Base-by-base conservation (phyloP, 2,329 filamentous ascomycete genomes). In the Sporothrix phasma region DNA sequence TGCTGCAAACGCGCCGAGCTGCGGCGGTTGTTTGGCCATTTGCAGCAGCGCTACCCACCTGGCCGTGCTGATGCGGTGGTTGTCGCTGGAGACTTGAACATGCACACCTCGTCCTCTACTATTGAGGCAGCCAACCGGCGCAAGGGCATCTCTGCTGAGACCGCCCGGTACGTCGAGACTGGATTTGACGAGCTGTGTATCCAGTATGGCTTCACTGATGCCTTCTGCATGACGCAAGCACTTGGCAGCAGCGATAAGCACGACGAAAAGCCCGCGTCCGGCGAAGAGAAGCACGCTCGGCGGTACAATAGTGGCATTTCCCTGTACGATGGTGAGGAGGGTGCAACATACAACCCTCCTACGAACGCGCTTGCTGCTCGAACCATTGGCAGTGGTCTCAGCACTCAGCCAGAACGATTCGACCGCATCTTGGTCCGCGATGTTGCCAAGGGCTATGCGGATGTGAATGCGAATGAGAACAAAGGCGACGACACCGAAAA, bases 31-130 rank as follows among this genome's bases (percentile, higher is more conserved):
- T 69, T 81, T 1, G 71, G 71, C 7, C 73, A 85, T 69, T 68
- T 88, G 17, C 70, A 72, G 0, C 68, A 66, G 1, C 68, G 73
- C 0, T 80, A 83, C 54, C 67, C 73, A 1, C 39, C 45, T 2
- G n/a, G 22, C 2, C 8, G n/a, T 2, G 63, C 72, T 0, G 77
- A 79, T 43, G 77, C 82, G 4, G 84, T 80, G 76, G 74, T 88
- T 3, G 68, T 89, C 22, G 81, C 82, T 0, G 86, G 86, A 3
- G 85, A 88, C 69, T 85, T 88, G 71, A 88, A 88, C 68, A 74
- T 88, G 26, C 76, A 81, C 6, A 86, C 84, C 0, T 88, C 86
- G 0, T 73, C 76, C 1, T 76, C 77, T 61, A 83, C 84, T 0
- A 80, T 88, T 39, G 74, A 81, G 11, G 73, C 76, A 3, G 83